Evolutionary conservation across 768 basidiomycete genomes (phyloP), one percentile per base, ranked within the genome.

Genomic region (Hygrocybe coccinea): DNA sequence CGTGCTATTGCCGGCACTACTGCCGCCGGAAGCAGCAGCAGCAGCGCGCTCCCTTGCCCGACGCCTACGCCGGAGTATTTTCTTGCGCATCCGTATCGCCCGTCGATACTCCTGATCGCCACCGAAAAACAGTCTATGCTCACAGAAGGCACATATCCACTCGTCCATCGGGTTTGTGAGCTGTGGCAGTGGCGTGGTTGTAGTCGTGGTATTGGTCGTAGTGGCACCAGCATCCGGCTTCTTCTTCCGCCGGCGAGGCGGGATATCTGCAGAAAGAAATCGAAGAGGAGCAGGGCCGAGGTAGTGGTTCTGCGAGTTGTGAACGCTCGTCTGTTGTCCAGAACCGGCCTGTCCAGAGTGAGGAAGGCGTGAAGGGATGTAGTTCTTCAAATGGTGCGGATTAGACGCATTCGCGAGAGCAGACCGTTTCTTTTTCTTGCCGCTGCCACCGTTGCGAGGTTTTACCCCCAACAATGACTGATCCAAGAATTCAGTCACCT

Each of bases 101-200:
- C 75, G 74, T 59, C 81, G 76, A 67, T 88, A 86, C 53, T 76
- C 79, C 52, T 71, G 56, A 38, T 88, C 88, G 50, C 87, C 86
- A n/a, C 92, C 91, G 67, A 88, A 98, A 69, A 95, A 95, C 55
- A 98, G 66, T 56, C 84, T 78, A 68, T 93, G 95, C 72, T 98
- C 95, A 75, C 95, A 98, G 64, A 88, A 89, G 59, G 88, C 82
- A 67, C 95, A 98, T 56, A 97, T 86, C 87, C 91, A 97, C 68
- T 97, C 95, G 21, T 97, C 92, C 34, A 71, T 77, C 7, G 85
- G 83, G 56, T 82, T 78, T 21, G 77, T 78, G 52, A 85, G 69
- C 57, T 61, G 68, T 34, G 65, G 44, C 22, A 53, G 55, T 44
- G 60, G 56, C 41, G 52, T 50, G 17, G 22, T 22, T 8, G 29